Base-by-base conservation (phyloP, 805 yeast genomes). In the Wickerhamiella galacta region DNA sequence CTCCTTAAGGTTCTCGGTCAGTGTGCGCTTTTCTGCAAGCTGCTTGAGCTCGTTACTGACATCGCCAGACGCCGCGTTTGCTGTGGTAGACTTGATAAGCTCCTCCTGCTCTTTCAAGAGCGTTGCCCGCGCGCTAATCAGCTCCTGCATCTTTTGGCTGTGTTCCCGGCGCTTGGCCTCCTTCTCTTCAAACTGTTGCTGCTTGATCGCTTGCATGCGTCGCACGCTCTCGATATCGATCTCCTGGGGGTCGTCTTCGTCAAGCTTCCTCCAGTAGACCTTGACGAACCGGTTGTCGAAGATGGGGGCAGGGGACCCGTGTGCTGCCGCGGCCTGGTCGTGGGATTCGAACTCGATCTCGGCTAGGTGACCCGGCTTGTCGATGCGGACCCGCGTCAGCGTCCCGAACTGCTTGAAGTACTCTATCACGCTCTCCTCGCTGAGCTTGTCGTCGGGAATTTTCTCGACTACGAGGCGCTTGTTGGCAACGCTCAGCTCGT, bases 281-380 rank as follows among this genome's bases (percentile, higher is more conserved):
- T 65, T 65, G 39, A 66, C 57, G 38, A 64, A 64, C 32, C 71
- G 57, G 51, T 66, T 66, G 33, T 56, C 59, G 39, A 65, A 65
- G 11, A 66, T 56, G 4, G 69, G 63, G 3, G 47, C 53, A 1
- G 69, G 65, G 19, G 56, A 52, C 4, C 44, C 30, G 59, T 64
- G 65, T 1, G 70, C 71, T 5, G 42, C 49, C 7, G 44, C 47
- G 3, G 71, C 70, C 38, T 49, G 42, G 18, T 49, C 55, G 28
- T 55, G 60, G 11, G 48, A 44, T 6, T 39, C 46, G 38, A 50
- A 65, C 30, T 56, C 62, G n/a, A 65, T 31, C 37, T 54, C 61
- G 3, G 64, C 68, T 11, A 50, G 39, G 20, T 52, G 42, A 21
- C 40, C 39, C n/a, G 33, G 38, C 1, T 18, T 25, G 27, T 55